phyloP scores from a whole-genome alignment of 2,329 filamentous ascomycete genomes.

The Botrytis paeoniae region DNA sequence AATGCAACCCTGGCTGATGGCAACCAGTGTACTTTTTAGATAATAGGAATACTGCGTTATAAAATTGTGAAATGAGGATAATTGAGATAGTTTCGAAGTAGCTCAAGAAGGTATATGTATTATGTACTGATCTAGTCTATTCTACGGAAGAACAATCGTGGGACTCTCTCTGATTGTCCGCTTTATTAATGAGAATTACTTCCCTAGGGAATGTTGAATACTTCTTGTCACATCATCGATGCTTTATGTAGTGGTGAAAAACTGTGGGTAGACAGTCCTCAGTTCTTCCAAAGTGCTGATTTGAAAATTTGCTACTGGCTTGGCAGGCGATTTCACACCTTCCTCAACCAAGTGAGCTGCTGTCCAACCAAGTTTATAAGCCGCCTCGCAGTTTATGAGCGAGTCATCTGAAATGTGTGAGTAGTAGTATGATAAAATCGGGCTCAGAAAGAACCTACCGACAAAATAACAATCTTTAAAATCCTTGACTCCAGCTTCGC shows the following conservation, averaged over 20 bases:
- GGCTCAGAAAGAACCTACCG: constrained; percentile 53
- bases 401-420: constrained; percentile 68
- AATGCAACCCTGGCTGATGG: constrained; percentile 92
- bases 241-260: constrained; percentile 64
- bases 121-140: constrained; percentile 4
- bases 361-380: constrained; percentile 80
- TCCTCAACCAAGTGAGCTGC: constrained; percentile 83
- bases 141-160: neutral
- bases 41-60: neutral
- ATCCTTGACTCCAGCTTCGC: constrained; percentile 68
- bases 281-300: constrained; percentile 76
- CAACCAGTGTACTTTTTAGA: constrained; percentile 75
- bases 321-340: constrained; percentile 58
- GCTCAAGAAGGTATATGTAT: neutral
- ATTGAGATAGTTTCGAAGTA: neutral
- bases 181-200: neutral
- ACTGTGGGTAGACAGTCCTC: constrained; percentile 71
- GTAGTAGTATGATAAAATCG: neutral
- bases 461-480: constrained; percentile 85
- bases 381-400: constrained; percentile 73
- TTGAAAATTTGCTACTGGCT: constrained; percentile 68
- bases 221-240: neutral
- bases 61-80: neutral
- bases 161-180: neutral
- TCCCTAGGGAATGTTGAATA: constrained; percentile 2